Evolutionary conservation across 2,329 filamentous ascomycete species (phyloP).

Genomic region (Colletotrichum camelliae): DNA sequence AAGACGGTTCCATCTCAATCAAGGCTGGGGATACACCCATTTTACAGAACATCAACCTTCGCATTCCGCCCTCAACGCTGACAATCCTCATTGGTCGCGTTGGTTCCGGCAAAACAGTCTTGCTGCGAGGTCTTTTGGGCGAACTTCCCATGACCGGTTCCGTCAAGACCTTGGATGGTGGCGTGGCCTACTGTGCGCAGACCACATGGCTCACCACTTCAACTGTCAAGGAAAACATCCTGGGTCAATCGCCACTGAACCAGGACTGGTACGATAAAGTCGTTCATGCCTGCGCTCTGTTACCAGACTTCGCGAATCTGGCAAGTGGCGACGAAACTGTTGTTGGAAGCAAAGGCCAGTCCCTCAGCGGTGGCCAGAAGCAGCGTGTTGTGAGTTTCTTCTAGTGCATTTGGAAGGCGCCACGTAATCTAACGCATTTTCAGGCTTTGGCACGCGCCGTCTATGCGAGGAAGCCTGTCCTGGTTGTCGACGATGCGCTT

Average conservation of each 20-base stretch:
- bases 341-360: slow-evolving; percentile 36
- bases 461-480: slow-evolving; percentile 35
- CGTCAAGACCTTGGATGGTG: background rate
- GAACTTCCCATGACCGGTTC: slow-evolving; percentile 8
- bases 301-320: slow-evolving; percentile 24
- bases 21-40: background rate
- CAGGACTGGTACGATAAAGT: slow-evolving; percentile 26
- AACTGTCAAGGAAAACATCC: slow-evolving; percentile 29
- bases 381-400: slow-evolving; percentile 34
- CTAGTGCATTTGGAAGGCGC: background rate
- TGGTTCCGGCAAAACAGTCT: slow-evolving; percentile 24
- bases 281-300: slow-evolving; percentile 23
- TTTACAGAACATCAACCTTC: background rate
- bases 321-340: slow-evolving; percentile 27
- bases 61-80: background rate
- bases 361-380: slow-evolving; percentile 39
- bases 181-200: slow-evolving; percentile 28
- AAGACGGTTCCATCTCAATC: background rate
- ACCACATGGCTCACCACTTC: slow-evolving; percentile 28
- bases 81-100: slow-evolving; percentile 24
- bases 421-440: background rate
- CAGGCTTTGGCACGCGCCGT: slow-evolving; percentile 38
- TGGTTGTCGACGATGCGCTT: slow-evolving; percentile 44
- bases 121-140: slow-evolving; percentile 19
- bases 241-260: slow-evolving; percentile 23